A percentile compares a stretch with the other conserved stretches of the same genome.
phyloP scores from a whole-genome alignment of 1,139 yeast genomes.

The Tardiomyces digboiensis region DNA sequence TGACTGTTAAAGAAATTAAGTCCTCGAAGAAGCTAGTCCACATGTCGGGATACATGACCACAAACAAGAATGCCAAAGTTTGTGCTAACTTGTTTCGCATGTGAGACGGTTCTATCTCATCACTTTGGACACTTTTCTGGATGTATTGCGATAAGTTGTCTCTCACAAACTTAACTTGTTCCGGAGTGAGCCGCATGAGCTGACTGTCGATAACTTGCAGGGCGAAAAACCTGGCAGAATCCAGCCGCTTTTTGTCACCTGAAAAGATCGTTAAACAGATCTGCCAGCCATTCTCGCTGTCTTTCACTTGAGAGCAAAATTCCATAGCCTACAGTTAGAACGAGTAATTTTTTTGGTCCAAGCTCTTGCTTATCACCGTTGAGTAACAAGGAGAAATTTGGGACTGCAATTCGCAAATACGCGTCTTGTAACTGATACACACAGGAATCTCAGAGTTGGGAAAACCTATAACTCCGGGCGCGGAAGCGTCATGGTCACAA shows the following conservation, averaged over 20 bases:
- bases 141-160: conserved; percentile 37
- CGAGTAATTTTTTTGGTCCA: too few relatives aligned
- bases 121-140: conserved; percentile 9
- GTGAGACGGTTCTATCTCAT: conserved; percentile 23
- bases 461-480: too few relatives aligned
- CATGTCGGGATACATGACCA: conserved; percentile 48
- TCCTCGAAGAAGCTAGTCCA: conserved; percentile 68
- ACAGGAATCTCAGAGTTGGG: too few relatives aligned
- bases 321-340: conserved; percentile 79
- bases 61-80: conserved; percentile 60
- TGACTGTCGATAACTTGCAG: conserved; percentile 72
- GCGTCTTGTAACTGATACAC: too few relatives aligned
- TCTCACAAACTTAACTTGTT: conserved; percentile 40
- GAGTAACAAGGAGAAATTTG: too few relatives aligned
- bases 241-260: conserved; percentile 25
- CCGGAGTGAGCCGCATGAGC: conserved; percentile 39
- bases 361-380: too few relatives aligned
- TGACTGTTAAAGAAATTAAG: conserved; percentile 31
- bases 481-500: too few relatives aligned
- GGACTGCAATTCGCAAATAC: too few relatives aligned
- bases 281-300: conserved; percentile 72
- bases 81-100: conserved; percentile 76
- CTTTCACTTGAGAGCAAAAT: conserved; percentile 65
- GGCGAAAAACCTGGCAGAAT: conserved; percentile 53
- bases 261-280: conserved; percentile 58